Evolutionary conservation across 1,139 yeast species (phyloP).

Genomic region (Pichia sp.): DNA sequence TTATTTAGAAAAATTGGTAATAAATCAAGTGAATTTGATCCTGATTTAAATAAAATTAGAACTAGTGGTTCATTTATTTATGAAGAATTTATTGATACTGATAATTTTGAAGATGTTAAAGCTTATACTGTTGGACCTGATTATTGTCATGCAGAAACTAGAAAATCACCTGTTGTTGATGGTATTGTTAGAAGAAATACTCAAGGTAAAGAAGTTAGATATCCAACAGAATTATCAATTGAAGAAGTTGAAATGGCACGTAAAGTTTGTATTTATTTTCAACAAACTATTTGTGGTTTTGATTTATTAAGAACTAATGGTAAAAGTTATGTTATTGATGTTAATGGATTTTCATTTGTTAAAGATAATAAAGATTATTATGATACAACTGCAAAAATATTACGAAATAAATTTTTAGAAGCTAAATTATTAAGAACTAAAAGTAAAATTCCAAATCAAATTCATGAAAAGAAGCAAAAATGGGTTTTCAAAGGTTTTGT

Average conservation of each 20-base stretch:
- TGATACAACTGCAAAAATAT: conserved; percentile 72
- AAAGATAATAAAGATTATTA: conserved; percentile 87
- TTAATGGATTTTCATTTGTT: conserved; percentile 95
- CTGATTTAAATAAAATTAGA: conserved; percentile 65
- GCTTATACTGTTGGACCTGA: conserved; percentile 93
- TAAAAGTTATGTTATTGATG: conserved; percentile 88
- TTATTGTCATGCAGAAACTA: conserved; percentile 95
- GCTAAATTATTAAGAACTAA: conserved; percentile 38
- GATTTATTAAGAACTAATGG: conserved; percentile 88
- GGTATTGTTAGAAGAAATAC: conserved; percentile 97
- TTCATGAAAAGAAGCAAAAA: conserved; percentile 72
- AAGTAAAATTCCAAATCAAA: conserved; percentile 11
- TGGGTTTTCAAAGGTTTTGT: conserved; percentile 97
- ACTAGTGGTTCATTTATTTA: conserved; percentile 88
- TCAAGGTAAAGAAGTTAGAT: conserved; percentile 94
- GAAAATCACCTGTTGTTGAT: conserved; percentile 98
- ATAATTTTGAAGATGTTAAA: conserved; percentile 95
- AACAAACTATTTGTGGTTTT: conserved; percentile 97
- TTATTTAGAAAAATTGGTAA: conserved; percentile 94
- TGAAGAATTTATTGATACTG: conserved; percentile 96
- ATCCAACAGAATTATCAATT: conserved; percentile 68
- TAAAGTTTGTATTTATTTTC: conserved; percentile 66
- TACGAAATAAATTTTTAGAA: conserved; percentile 63
- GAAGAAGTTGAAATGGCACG: conserved; percentile 78
- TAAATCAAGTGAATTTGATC: conserved; percentile 94